Conservation (phyloP, 352 stramenopile genomes). For the Phytopythium cucurbitacearum region DNA sequence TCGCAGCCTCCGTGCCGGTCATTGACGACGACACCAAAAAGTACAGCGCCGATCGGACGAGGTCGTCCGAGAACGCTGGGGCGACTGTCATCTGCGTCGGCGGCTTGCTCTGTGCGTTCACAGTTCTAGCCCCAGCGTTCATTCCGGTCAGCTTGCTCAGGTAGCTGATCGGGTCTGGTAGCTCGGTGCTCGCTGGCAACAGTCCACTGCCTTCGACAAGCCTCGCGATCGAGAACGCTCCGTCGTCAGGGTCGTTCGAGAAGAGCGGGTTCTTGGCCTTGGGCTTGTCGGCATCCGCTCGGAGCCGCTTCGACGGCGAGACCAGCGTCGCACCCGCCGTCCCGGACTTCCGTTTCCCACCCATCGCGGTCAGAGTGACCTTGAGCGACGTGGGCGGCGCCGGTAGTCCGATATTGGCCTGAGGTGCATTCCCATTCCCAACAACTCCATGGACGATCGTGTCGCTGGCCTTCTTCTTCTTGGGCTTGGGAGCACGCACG, state of each 20-base stretch:
- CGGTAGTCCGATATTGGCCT: background rate
- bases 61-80: slow-evolving; percentile 45
- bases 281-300: slow-evolving; percentile 1
- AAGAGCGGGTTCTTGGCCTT: slow-evolving; percentile 49
- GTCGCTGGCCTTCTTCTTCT: slow-evolving; percentile 9
- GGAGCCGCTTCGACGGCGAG: slow-evolving; percentile 7
- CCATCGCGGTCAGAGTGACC: slow-evolving; percentile 35
- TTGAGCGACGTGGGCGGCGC: slow-evolving; percentile 20
- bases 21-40: slow-evolving; percentile 57
- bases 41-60: slow-evolving; percentile 56
- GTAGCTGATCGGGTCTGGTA: slow-evolving; percentile 67
- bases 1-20: slow-evolving; percentile 26
- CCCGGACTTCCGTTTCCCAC: background rate
- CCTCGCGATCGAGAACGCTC: slow-evolving; percentile 29
- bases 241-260: slow-evolving; percentile 38
- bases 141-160: slow-evolving; percentile 19
- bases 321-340: background rate
- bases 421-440: background rate
- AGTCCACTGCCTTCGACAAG: slow-evolving; percentile 30
- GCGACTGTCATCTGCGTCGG: background rate
- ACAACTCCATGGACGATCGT: slow-evolving; percentile 1
- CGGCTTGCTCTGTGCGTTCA: background rate
- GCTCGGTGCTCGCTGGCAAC: slow-evolving; percentile 47
- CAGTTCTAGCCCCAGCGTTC: no score
- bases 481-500: slow-evolving; percentile 38